These are phyloP conservation scores for Leccinum pseudoinsigne DNA, from an alignment of 1,284 basidiomycete genomes.

Conservation along the genomic window DNA sequence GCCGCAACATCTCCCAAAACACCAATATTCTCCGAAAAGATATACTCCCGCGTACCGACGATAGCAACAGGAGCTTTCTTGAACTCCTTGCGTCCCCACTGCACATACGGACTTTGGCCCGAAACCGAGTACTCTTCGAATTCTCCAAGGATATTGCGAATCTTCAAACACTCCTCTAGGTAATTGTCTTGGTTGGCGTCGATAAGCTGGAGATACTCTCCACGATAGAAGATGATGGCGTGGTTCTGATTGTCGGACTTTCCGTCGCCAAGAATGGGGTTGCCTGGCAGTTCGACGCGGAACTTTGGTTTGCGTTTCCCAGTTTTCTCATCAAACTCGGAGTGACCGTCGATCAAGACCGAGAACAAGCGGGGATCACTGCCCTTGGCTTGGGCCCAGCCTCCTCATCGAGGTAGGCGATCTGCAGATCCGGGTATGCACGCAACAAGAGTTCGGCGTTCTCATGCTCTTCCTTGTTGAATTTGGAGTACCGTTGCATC, in stretches of 20 bases:
- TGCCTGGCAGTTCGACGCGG: slow-evolving; percentile 96
- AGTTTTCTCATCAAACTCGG: slow-evolving; percentile 87
- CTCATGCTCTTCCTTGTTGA: slow-evolving; percentile 45
- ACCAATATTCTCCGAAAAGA: slow-evolving; percentile 99
- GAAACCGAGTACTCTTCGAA: slow-evolving; percentile 96
- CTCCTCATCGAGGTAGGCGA: too few species aligned
- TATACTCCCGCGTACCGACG: slow-evolving; percentile 98
- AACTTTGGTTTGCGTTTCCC: slow-evolving; percentile 97
- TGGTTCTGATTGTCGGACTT: slow-evolving; percentile 99
- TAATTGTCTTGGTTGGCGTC: slow-evolving; percentile 99
- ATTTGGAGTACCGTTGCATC: slow-evolving; percentile 99
- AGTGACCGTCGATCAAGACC: slow-evolving; percentile 95
- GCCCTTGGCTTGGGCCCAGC: too few species aligned
- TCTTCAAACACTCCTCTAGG: slow-evolving; percentile 98
- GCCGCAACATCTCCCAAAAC: slow-evolving; percentile 99
- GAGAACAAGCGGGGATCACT: slow-evolving; percentile 86
- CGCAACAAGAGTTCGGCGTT: too few species aligned
- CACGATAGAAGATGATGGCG: slow-evolving; percentile 98
- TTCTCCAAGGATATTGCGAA: slow-evolving; percentile 95
- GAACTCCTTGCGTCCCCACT: slow-evolving; percentile 93
- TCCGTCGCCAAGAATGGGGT: slow-evolving; percentile 99
- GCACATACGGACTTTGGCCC: slow-evolving; percentile 92
- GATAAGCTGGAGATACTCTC: slow-evolving; percentile 98
- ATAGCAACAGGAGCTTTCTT: slow-evolving; percentile 93
- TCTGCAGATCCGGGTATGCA: too few species aligned